A percentile compares a stretch with the other conserved stretches of the same genome.
Evolutionary conservation across 306 rosid genomes (phyloP).

Genomic region (Trichosanthes truncata): DNA sequence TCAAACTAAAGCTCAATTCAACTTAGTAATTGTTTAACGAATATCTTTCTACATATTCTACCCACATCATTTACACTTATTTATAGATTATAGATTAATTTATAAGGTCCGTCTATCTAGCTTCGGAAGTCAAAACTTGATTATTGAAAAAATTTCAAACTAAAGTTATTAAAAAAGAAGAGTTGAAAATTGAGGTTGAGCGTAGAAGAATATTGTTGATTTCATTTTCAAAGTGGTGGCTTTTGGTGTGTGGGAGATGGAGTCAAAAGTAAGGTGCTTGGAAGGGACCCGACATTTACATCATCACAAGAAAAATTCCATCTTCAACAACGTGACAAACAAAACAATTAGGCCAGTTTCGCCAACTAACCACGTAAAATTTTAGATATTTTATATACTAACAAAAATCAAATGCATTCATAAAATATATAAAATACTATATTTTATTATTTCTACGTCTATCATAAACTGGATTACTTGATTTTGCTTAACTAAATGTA

Average conservation of each 20-base stretch:
- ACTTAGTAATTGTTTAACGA: too few species aligned
- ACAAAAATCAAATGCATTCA: not conserved
- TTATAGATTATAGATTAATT: not conserved
- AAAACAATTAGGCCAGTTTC: not conserved
- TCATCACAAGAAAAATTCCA: not conserved
- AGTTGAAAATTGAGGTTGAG: not conserved
- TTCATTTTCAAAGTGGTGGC: not conserved
- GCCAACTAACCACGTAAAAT: not conserved
- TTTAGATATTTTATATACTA: not conserved
- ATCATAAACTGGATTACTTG: not conserved
- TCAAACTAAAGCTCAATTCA: too few species aligned
- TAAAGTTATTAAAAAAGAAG: not conserved
- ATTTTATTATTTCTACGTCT: too few species aligned
- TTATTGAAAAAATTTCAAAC: not conserved
- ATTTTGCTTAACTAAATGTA: too few species aligned
- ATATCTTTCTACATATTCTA: too few species aligned
- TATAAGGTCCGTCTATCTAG: too few species aligned
- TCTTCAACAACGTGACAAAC: not conserved
- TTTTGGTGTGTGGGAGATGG: not conserved
- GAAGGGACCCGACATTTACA: not conserved
- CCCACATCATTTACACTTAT: not conserved
- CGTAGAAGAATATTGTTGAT: not conserved
- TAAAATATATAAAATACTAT: not conserved
- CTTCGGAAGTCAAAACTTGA: not conserved
- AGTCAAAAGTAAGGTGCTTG: not conserved